Evolutionary conservation across 169 alveolate genomes (phyloP).

Genomic region (Eimeria sp.): DNA sequence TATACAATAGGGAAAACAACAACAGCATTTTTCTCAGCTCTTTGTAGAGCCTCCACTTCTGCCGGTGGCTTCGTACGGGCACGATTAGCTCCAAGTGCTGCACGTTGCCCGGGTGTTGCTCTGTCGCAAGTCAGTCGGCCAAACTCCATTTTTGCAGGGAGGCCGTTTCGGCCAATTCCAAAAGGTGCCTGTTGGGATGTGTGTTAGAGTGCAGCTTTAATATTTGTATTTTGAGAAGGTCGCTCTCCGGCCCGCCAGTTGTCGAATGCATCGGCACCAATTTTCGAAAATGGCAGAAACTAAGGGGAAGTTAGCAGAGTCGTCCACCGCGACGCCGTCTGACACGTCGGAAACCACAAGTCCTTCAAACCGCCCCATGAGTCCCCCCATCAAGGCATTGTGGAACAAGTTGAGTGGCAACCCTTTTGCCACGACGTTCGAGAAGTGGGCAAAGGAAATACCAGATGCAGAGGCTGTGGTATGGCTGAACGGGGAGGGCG

Average conservation of each 20-base stretch:
- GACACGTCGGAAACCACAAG: conserved; percentile 71
- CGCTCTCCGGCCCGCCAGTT: conserved; percentile 70
- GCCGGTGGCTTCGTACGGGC: neutral
- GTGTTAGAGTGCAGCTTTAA: conserved; percentile 47
- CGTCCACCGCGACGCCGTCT: conserved; percentile 66
- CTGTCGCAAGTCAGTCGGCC: neutral
- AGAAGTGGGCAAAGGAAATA: conserved; percentile 12
- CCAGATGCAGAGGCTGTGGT: conserved; percentile 77
- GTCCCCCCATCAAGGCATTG: conserved; percentile 71
- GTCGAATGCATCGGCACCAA: conserved; percentile 5
- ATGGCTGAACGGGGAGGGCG: conserved; percentile 82
- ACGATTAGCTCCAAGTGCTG: neutral
- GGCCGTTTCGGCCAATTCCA: neutral
- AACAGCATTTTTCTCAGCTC: neutral
- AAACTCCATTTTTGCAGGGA: neutral
- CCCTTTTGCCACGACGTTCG: conserved; percentile 69
- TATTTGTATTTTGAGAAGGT: conserved; percentile 47
- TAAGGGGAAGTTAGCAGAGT: conserved; percentile 52
- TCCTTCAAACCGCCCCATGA: conserved; percentile 64
- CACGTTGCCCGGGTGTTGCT: neutral
- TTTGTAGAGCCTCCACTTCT: neutral
- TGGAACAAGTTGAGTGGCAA: conserved; percentile 70
- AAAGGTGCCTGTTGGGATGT: conserved; percentile 38
- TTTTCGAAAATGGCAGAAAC: conserved; percentile 32
- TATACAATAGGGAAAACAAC: neutral